Conservation (phyloP, 768 basidiomycete species). For the Leccinum subgranulosum region DNA sequence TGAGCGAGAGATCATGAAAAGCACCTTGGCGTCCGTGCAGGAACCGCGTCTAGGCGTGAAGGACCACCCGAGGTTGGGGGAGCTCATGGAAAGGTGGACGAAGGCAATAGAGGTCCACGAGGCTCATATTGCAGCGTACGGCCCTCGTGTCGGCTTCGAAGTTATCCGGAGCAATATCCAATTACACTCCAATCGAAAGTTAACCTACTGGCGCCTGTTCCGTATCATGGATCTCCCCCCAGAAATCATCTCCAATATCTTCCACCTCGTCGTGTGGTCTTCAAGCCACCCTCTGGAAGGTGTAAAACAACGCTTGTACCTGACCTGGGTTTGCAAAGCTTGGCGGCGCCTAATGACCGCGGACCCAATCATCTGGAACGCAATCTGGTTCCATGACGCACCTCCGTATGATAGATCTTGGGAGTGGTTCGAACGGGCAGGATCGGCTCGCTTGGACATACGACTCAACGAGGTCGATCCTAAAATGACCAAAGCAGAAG, state of each 20-base stretch:
- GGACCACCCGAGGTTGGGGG: background rate
- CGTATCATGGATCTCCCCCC: slow-evolving; percentile 59
- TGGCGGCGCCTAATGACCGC: slow-evolving; percentile 50
- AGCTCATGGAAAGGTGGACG: slow-evolving; percentile 14
- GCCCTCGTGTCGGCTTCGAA: slow-evolving; percentile 12
- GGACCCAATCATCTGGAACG: slow-evolving; percentile 59
- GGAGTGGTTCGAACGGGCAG: slow-evolving; percentile 57
- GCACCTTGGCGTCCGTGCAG: slow-evolving; percentile 14
- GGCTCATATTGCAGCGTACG: slow-evolving; percentile 17
- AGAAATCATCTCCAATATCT: slow-evolving; percentile 64
- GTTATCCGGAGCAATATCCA: slow-evolving; percentile 18
- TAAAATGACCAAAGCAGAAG: slow-evolving; percentile 22
- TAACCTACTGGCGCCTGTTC: slow-evolving; percentile 43
- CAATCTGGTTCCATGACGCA: slow-evolving; percentile 58
- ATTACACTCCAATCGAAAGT: slow-evolving; percentile 14
- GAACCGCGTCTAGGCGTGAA: slow-evolving; percentile 13
- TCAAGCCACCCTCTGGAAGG: slow-evolving; percentile 33
- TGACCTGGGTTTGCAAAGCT: slow-evolving; percentile 58
- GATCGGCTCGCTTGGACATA: slow-evolving; percentile 54
- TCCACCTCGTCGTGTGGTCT: slow-evolving; percentile 61
- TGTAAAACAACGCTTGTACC: slow-evolving; percentile 39
- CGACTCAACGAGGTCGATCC: slow-evolving; percentile 48
- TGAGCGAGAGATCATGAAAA: slow-evolving; percentile 17
- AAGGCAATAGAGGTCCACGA: slow-evolving; percentile 14
- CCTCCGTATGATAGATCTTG: slow-evolving; percentile 50